These are phyloP conservation scores for Rosa rugosa DNA, from an alignment of 306 rosid genomes.

Conservation along the genomic window DNA sequence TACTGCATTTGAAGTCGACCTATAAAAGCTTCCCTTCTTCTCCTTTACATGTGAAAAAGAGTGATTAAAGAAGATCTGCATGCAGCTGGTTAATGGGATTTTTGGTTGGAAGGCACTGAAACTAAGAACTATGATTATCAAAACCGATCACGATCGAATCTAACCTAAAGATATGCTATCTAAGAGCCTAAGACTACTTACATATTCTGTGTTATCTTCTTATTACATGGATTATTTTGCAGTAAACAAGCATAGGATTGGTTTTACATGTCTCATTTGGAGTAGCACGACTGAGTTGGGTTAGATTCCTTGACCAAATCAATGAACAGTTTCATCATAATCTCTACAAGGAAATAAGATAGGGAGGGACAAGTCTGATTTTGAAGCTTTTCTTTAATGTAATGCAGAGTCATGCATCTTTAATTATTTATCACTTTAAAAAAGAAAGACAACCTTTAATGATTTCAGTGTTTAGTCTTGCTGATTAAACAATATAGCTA, in stretches of 20 bases:
- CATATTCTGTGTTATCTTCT: neutral
- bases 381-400: neutral
- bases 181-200: neutral
- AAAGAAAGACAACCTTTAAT: neutral
- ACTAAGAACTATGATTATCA: neutral
- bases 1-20: neutral
- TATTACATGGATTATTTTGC: neutral
- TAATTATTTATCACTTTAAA: neutral
- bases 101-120: slow-evolving; percentile 1
- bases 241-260: neutral
- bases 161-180: neutral
- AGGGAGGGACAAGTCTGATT: neutral
- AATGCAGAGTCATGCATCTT: neutral
- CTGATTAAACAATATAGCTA: neutral
- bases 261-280: neutral
- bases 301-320: neutral
- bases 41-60: neutral
- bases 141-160: neutral
- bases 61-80: neutral
- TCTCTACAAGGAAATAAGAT: neutral
- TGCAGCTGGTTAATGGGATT: neutral
- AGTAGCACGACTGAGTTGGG: neutral
- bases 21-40: neutral
- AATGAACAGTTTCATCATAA: neutral
- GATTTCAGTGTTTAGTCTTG: neutral